Evolutionary conservation across 352 stramenopile species (phyloP), one percentile per base, ranked within the genome.

Genomic region (Phytophthora macrochlamydospora): DNA sequence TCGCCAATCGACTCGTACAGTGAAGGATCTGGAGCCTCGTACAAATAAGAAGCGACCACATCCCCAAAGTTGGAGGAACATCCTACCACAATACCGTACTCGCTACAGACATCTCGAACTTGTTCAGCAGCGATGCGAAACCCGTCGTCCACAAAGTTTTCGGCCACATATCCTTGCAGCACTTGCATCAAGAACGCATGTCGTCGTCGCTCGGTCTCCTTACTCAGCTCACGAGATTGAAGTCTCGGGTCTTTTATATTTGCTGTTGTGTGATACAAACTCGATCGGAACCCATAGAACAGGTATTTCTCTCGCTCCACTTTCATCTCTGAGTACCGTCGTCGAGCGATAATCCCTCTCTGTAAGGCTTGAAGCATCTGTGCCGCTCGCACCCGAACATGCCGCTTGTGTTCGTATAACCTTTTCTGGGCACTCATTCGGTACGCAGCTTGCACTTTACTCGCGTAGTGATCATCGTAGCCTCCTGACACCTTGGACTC

Each of bases 171-270:
- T 18, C 82, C 85, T 58, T 85, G 71, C 0, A 93, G 53, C 12
- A 92, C 72, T 51, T 91, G 79, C 78, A 94, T 86, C 46, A 94
- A 78, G 35, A 90, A 90, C 2, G 54, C 64, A 24, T 90, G 73
- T n/a, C 79, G 73, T 4, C 70, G 57, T n/a, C 63, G 57, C 60
- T 89, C 84, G 12, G 65, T 73, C 38, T 85, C 71, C 1, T 48
- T 65, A 1, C 75, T 71, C 1, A 87, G 56, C 33, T 79, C 71
- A 29, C 46, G 64, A 14, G 76, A 68, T 49, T 73, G 77, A 12
- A 69, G 52, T 32, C 62, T 66, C 4, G 83, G 79, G 48, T 91
- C 73, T 56, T 89, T 80, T 12, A 89, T 68, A 4, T 50, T 57
- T 0, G 56, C 33, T 5, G 71, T 81, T 3, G 72, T 31, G 5